These are phyloP conservation scores for Serendipita sp. DNA, from an alignment of 768 basidiomycete species.

Conservation along the genomic window DNA sequence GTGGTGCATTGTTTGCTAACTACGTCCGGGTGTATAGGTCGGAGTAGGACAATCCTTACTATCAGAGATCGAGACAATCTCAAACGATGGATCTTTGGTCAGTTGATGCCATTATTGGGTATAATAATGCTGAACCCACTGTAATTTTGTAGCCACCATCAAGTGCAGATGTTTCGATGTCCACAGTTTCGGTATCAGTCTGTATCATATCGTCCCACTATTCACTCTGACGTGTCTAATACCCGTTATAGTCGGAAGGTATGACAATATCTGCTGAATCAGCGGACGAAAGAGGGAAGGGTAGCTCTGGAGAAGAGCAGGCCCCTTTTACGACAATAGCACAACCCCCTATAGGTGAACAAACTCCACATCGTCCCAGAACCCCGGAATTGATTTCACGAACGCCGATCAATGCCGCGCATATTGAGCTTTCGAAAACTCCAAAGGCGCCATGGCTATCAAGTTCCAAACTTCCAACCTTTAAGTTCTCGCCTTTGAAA, in stretches of 20 bases:
- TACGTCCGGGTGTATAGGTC: background rate
- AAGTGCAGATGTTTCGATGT: constrained; percentile 5
- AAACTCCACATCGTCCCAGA: background rate
- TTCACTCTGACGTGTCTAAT: too few relatives aligned
- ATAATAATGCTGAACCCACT: too few relatives aligned
- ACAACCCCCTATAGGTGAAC: background rate
- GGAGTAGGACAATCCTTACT: background rate
- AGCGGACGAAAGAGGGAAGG: background rate
- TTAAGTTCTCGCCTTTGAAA: background rate
- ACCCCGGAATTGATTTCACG: background rate
- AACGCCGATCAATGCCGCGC: background rate
- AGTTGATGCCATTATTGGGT: background rate
- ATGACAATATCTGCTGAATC: background rate
- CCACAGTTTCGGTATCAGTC: background rate
- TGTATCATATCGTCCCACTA: too few relatives aligned
- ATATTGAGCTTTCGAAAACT: background rate
- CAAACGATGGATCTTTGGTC: background rate
- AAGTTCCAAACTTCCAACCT: background rate
- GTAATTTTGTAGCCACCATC: background rate
- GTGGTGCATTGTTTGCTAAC: background rate
- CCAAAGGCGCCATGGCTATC: constrained; percentile 2
- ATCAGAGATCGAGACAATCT: background rate
- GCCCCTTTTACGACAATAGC: background rate
- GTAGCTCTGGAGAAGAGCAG: background rate
- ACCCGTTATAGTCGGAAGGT: background rate